These are phyloP conservation scores for Leavenworthia alabamica DNA, from an alignment of 345 rosid species.

Conservation along the genomic window DNA sequence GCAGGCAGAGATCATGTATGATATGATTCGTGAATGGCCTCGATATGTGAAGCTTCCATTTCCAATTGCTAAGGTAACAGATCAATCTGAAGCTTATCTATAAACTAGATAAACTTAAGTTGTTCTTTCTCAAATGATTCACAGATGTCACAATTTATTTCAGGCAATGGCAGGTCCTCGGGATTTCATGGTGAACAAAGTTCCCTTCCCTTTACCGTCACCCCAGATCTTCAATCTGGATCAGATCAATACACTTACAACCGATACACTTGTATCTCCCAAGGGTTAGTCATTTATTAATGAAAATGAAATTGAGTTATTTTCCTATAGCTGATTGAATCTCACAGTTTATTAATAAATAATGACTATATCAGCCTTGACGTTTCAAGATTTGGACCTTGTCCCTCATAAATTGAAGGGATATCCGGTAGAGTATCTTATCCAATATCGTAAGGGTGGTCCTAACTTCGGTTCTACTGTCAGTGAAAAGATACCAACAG, in stretches of 20 bases:
- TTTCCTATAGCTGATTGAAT: slow-evolving; percentile 5
- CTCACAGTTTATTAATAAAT: slow-evolving; percentile 19
- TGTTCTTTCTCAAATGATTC: neutral
- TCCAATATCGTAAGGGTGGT: slow-evolving; percentile 87
- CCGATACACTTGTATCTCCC: slow-evolving; percentile 72
- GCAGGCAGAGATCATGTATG: slow-evolving; percentile 92
- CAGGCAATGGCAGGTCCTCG: slow-evolving; percentile 83
- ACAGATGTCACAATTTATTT: slow-evolving; percentile 20
- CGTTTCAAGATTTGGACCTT: slow-evolving; percentile 71
- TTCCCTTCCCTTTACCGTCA: slow-evolving; percentile 81
- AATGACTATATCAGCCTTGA: slow-evolving; percentile 63
- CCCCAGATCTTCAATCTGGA: slow-evolving; percentile 88
- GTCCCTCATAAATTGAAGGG: slow-evolving; percentile 86
- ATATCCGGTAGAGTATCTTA: slow-evolving; percentile 83
- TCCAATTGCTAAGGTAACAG: slow-evolving; percentile 82
- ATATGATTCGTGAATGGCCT: slow-evolving; percentile 87
- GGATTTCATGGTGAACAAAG: slow-evolving; percentile 68
- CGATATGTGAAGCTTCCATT: slow-evolving; percentile 81
- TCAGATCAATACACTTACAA: slow-evolving; percentile 59
- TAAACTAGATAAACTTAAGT: neutral
- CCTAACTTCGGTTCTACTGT: slow-evolving; percentile 90
- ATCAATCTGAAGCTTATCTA: neutral
- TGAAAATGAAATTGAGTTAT: neutral
- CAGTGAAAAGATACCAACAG: slow-evolving; percentile 78
- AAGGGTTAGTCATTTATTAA: slow-evolving; percentile 51